phyloP scores from a whole-genome alignment of 2,329 filamentous ascomycete species.

The Cladosporium oxysporum region DNA sequence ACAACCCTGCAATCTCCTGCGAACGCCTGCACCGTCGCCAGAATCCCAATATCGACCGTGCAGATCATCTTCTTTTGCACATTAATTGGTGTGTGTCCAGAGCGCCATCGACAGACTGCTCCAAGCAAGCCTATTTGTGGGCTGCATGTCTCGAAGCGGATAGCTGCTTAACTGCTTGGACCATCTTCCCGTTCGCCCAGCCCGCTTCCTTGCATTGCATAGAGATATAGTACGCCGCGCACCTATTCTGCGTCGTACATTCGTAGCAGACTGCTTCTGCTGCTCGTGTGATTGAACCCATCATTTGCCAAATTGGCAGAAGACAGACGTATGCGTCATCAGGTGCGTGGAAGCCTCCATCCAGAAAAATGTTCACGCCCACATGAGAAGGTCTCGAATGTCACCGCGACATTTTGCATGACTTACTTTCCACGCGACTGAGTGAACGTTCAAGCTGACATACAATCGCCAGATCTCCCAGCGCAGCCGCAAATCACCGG shows the following conservation, averaged over 20 bases:
- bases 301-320: conserved; percentile 34
- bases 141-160: conserved; percentile 39
- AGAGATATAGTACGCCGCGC: conserved; percentile 23
- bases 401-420: conserved; percentile 7
- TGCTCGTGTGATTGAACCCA: conserved; percentile 28
- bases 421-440: conserved; percentile 15
- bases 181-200: conserved; percentile 24
- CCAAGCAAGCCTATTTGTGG: conserved; percentile 20
- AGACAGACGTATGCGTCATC: conserved; percentile 37
- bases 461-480: conserved; percentile 13
- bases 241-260: conserved; percentile 37
- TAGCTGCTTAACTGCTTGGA: conserved; percentile 35
- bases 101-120: conserved; percentile 21
- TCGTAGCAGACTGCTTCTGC: conserved; percentile 35
- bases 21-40: conserved; percentile 38
- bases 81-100: conserved; percentile 18
- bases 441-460: conserved; percentile 3
- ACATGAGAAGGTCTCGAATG: conserved; percentile 18
- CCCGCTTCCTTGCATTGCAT: conserved; percentile 21
- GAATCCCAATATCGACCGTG: conserved; percentile 26
- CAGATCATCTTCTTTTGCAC: conserved; percentile 25
- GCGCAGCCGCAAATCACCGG: conserved; percentile 25
- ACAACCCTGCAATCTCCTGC: conserved; percentile 42
- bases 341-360: conserved; percentile 33
- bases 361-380: conserved; percentile 12